Evolutionary conservation across 148 eudicot genomes (phyloP).

Genomic region (Rheum nobile): DNA sequence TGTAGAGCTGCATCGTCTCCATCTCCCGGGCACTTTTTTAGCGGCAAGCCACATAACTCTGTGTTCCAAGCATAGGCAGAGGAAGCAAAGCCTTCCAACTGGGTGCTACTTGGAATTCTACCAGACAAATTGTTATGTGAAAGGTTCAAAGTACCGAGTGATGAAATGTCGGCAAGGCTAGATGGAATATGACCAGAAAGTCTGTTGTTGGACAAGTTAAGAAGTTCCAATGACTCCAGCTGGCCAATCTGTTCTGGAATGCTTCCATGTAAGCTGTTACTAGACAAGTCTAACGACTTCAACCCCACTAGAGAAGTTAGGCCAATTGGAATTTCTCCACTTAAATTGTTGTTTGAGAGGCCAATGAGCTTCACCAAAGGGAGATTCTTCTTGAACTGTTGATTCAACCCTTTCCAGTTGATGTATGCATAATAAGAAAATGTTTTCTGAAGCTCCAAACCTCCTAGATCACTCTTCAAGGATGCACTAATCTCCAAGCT

Average conservation of each 20-base stretch:
- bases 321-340: not conserved
- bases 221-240: not conserved
- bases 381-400: not conserved
- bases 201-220: not conserved
- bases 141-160: not conserved
- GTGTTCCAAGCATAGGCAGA: not conserved
- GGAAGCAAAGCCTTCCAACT: not conserved
- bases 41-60: not conserved
- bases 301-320: not conserved
- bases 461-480: not conserved
- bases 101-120: not conserved
- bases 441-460: not conserved
- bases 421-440: not conserved
- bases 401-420: not conserved
- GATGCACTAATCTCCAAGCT: not conserved
- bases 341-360: not conserved
- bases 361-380: not conserved
- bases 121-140: not conserved
- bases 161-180: not conserved
- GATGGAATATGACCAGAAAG: not conserved
- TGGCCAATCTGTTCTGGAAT: not conserved
- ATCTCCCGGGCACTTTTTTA: not conserved
- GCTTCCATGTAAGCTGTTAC: not conserved
- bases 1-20: not conserved
- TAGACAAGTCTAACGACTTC: not conserved